phyloP scores from a whole-genome alignment of 805 yeast genomes.

The Debaryomyces maramus region DNA sequence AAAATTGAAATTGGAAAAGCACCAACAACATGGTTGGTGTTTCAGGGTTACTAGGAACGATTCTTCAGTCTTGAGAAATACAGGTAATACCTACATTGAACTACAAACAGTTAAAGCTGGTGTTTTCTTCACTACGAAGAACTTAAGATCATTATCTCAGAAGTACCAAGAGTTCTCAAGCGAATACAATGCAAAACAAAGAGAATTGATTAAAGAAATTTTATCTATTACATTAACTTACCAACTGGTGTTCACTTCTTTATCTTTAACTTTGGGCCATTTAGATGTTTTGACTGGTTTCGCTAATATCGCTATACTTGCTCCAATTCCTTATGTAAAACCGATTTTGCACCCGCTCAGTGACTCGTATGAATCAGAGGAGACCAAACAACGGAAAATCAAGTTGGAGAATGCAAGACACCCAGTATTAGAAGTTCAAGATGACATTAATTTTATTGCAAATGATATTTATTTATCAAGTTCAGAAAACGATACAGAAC shows the following conservation, averaged over 20 bases:
- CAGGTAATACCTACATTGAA: slow-evolving; percentile 62
- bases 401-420: slow-evolving; percentile 79
- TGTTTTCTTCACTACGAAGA: slow-evolving; percentile 79
- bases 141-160: slow-evolving; percentile 58
- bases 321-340: slow-evolving; percentile 77
- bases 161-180: slow-evolving; percentile 58
- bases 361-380: slow-evolving; percentile 18
- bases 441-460: slow-evolving; percentile 84
- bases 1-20: slow-evolving; percentile 85
- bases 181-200: slow-evolving; percentile 74
- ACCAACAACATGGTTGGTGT: slow-evolving; percentile 91
- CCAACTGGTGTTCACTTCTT: slow-evolving; percentile 68
- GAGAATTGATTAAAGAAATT: slow-evolving; percentile 78
- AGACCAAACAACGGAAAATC: slow-evolving; percentile 44
- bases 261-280: slow-evolving; percentile 65
- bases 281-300: slow-evolving; percentile 83
- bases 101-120: slow-evolving; percentile 94
- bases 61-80: slow-evolving; percentile 70
- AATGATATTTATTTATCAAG: slow-evolving; percentile 76
- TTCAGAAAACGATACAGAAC: slow-evolving; percentile 17
- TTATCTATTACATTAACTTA: slow-evolving; percentile 80
- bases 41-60: slow-evolving; percentile 89
- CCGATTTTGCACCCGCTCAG: slow-evolving; percentile 67
- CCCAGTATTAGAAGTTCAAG: slow-evolving; percentile 92
- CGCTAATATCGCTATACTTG: slow-evolving; percentile 76